Evolutionary conservation across 140 eudicot genomes (phyloP).

Genomic region (Flaveria floridana): DNA sequence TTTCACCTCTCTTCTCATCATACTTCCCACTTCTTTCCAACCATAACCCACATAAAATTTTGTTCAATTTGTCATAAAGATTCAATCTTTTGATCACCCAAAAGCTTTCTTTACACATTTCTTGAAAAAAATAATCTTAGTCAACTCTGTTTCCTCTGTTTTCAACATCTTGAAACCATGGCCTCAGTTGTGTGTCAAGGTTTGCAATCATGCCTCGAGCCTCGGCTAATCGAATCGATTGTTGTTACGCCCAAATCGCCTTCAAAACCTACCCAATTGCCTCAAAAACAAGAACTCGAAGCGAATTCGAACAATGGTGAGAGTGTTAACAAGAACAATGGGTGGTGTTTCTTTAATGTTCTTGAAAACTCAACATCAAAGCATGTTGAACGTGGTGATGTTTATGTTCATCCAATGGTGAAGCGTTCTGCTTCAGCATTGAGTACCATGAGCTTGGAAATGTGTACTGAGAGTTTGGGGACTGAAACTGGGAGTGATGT

Average conservation of each 20-base stretch:
- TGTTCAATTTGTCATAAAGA: conserved; percentile 7
- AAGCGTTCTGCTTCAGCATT: conserved; percentile 53
- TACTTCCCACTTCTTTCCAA: conserved; percentile 35
- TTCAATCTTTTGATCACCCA: conserved; percentile 26
- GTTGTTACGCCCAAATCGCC: conserved; percentile 33
- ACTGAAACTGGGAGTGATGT: conserved; percentile 68
- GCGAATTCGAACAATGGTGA: conserved; percentile 12
- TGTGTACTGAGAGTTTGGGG: conserved; percentile 93
- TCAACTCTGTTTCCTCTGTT: conserved; percentile 22
- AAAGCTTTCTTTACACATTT: neutral
- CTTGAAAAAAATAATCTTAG: neutral
- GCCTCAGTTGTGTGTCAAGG: conserved; percentile 46
- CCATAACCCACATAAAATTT: conserved; percentile 15
- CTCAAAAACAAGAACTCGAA: conserved; percentile 29
- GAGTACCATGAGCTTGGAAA: conserved; percentile 71
- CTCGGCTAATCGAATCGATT: conserved; percentile 39
- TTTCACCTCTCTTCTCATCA: conserved; percentile 42
- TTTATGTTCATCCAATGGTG: conserved; percentile 68
- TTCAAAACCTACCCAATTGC: conserved; percentile 32
- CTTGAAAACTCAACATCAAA: conserved; percentile 42
- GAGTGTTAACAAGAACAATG: conserved; percentile 31
- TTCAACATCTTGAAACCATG: conserved; percentile 38
- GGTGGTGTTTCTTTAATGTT: conserved; percentile 50
- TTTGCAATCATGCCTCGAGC: conserved; percentile 53
- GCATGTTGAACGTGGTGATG: conserved; percentile 21